Percentiles rank a stretch among this genome's conserved stretches.
Conservation (phyloP, 2,329 filamentous ascomycete species). For the Chrysoporthe deuterocubensis region DNA sequence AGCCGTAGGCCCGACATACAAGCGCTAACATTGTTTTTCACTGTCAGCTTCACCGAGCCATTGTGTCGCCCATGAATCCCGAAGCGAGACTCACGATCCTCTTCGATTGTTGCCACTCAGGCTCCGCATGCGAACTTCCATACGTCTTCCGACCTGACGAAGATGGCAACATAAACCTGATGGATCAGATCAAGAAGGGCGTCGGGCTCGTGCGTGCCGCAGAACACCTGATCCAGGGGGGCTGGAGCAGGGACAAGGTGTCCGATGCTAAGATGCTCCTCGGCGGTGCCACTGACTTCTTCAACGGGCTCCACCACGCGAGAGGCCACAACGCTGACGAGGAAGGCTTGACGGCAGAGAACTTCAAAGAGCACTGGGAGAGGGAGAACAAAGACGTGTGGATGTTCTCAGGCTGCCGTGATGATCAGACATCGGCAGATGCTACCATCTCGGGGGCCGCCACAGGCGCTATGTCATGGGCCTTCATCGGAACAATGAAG, state of each 20-base stretch:
- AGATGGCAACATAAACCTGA: slow-evolving; percentile 58
- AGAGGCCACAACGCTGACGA: slow-evolving; percentile 45
- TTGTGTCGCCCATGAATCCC: slow-evolving; percentile 55
- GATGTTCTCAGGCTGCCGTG: slow-evolving; percentile 47
- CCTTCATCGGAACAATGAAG: slow-evolving; percentile 40
- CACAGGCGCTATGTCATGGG: slow-evolving; percentile 46
- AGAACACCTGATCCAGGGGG: slow-evolving; percentile 51
- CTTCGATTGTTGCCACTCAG: slow-evolving; percentile 66
- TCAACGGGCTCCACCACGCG: slow-evolving; percentile 53
- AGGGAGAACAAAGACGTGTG: slow-evolving; percentile 45
- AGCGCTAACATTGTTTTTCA: slow-evolving; percentile 13
- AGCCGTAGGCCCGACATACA: background rate
- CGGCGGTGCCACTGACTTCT: slow-evolving; percentile 58
- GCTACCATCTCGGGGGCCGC: slow-evolving; percentile 41
- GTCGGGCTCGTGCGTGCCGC: slow-evolving; percentile 54
- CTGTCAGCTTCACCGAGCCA: slow-evolving; percentile 49
- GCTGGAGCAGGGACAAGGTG: slow-evolving; percentile 49
- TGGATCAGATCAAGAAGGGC: slow-evolving; percentile 59
- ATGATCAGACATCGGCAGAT: slow-evolving; percentile 45
- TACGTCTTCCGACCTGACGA: slow-evolving; percentile 61
- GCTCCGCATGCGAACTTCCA: slow-evolving; percentile 61
- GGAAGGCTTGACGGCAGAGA: slow-evolving; percentile 49
- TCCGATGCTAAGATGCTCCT: slow-evolving; percentile 56
- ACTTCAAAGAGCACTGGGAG: slow-evolving; percentile 46
- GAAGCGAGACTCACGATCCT: slow-evolving; percentile 57